Evolutionary conservation across 2,329 filamentous ascomycete species (phyloP).

Genomic region (Hymenoscyphus repandus): DNA sequence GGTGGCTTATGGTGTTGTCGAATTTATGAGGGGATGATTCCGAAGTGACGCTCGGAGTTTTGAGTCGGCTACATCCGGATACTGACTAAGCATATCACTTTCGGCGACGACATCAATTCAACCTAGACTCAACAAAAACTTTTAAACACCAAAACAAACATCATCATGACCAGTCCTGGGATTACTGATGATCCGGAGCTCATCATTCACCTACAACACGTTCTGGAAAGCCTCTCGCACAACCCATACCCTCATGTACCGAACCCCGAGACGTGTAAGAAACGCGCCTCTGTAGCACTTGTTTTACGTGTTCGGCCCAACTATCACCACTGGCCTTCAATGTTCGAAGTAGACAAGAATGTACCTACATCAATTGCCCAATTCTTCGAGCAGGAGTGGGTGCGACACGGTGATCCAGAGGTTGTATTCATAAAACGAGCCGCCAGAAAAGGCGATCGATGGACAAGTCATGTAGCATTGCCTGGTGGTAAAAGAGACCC

Average conservation of each 20-base stretch:
- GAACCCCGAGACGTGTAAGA: conserved; percentile 35
- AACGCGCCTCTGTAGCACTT: conserved; percentile 59
- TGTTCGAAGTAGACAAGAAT: too few relatives aligned
- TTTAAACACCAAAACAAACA: too few relatives aligned
- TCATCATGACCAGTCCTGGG: too few relatives aligned
- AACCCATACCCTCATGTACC: conserved; percentile 44
- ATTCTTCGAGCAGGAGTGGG: conserved; percentile 62
- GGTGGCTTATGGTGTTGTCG: too few relatives aligned
- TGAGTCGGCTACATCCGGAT: too few relatives aligned
- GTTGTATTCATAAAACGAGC: conserved; percentile 68
- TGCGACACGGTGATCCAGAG: conserved; percentile 60
- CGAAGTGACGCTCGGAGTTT: too few relatives aligned
- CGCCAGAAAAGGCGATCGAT: conserved; percentile 58
- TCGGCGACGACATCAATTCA: too few relatives aligned
- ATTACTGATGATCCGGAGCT: background rate
- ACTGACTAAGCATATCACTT: too few relatives aligned
- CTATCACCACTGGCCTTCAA: conserved; percentile 37
- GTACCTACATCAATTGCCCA: conserved; percentile 34
- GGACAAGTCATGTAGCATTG: conserved; percentile 64
- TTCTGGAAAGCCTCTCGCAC: conserved; percentile 33
- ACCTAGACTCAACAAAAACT: too few relatives aligned
- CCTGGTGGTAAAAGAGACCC: conserved; percentile 64
- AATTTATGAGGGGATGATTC: too few relatives aligned
- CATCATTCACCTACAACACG: conserved; percentile 28
- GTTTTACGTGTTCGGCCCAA: conserved; percentile 58